phyloP scores from a whole-genome alignment of 768 basidiomycete genomes.

The Xerocomus potaroensis region DNA sequence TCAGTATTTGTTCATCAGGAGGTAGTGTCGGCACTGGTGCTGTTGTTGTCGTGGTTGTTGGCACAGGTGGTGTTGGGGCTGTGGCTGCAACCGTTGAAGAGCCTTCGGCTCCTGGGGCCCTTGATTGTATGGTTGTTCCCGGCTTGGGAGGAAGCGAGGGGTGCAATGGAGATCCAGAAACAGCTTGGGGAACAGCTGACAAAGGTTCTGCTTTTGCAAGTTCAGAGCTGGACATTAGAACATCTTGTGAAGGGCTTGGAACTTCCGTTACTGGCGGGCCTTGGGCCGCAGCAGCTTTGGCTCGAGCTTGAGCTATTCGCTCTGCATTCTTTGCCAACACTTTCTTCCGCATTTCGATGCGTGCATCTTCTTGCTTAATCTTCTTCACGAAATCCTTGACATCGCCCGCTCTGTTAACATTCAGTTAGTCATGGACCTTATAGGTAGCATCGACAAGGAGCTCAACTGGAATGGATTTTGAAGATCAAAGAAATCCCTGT shows the following conservation, averaged over 20 bases:
- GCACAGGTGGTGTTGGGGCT: slow-evolving; percentile 6
- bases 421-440: slow-evolving; percentile 1
- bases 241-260: slow-evolving; percentile 13
- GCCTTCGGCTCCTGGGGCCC: slow-evolving; percentile 31
- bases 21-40: slow-evolving; percentile 22
- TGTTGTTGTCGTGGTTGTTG: slow-evolving; percentile 12
- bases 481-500: slow-evolving; percentile 56
- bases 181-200: slow-evolving; percentile 3
- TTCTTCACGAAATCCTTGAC: slow-evolving; percentile 73
- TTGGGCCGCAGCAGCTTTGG: slow-evolving; percentile 36
- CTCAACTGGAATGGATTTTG: slow-evolving; percentile 64
- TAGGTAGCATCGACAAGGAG: slow-evolving; percentile 9
- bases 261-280: slow-evolving; percentile 19
- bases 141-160: slow-evolving; percentile 74
- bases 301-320: slow-evolving; percentile 36
- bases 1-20: slow-evolving; percentile 48
- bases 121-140: slow-evolving; percentile 36
- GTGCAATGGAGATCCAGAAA: slow-evolving; percentile 47
- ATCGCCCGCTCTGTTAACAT: slow-evolving; percentile 53
- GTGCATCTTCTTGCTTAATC: slow-evolving; percentile 60
- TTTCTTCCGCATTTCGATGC: slow-evolving; percentile 51
- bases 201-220: slow-evolving; percentile 19
- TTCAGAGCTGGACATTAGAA: slow-evolving; percentile 9
- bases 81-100: slow-evolving; percentile 20
- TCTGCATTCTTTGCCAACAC: slow-evolving; percentile 36